Percentiles rank a stretch among this genome's conserved stretches.
Evolutionary conservation across 192 early-diverging fungal genomes (phyloP).

Genomic region (Coemansia nantahalensis): DNA sequence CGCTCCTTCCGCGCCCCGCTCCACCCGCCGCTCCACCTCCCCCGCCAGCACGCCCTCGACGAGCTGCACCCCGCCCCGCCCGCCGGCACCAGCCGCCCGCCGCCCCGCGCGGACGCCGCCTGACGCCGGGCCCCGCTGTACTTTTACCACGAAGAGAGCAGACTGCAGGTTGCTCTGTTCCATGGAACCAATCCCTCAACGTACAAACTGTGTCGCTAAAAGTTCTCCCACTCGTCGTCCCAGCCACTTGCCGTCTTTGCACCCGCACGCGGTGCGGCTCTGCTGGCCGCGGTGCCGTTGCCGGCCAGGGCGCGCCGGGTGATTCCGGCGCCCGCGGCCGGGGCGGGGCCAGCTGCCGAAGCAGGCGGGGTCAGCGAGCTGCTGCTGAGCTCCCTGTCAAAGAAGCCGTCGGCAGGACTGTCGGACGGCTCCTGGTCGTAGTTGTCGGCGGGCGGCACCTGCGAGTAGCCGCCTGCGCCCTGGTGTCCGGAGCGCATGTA

Average conservation of each 20-base stretch:
- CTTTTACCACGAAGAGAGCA: too few relatives aligned
- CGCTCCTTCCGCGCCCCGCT: slow-evolving; percentile 21
- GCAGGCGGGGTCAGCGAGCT: slow-evolving; percentile 25
- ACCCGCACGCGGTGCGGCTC: slow-evolving; percentile 1
- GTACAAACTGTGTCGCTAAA: slow-evolving; percentile 21
- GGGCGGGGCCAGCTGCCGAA: slow-evolving; percentile 5
- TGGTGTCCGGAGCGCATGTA: slow-evolving; percentile 38
- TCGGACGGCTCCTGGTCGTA: background rate
- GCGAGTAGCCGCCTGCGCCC: slow-evolving; percentile 18
- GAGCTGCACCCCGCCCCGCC: too few relatives aligned
- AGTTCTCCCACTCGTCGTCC: slow-evolving; percentile 47
- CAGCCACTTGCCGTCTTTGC: slow-evolving; percentile 24
- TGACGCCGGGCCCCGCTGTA: too few relatives aligned
- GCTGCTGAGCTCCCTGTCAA: slow-evolving; percentile 24
- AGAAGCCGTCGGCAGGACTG: slow-evolving; percentile 21
- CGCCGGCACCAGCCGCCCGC: too few relatives aligned
- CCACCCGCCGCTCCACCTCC: background rate
- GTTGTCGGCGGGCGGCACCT: slow-evolving; percentile 2
- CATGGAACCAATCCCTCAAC: too few relatives aligned
- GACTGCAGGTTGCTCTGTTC: too few relatives aligned
- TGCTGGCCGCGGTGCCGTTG: slow-evolving; percentile 13
- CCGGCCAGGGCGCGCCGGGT: slow-evolving; percentile 1
- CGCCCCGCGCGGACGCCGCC: too few relatives aligned
- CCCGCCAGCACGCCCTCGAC: too few relatives aligned
- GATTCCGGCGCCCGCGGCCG: slow-evolving; percentile 5